phyloP scores from a whole-genome alignment of 352 stramenopile genomes.

The Phytophthora cactorum region DNA sequence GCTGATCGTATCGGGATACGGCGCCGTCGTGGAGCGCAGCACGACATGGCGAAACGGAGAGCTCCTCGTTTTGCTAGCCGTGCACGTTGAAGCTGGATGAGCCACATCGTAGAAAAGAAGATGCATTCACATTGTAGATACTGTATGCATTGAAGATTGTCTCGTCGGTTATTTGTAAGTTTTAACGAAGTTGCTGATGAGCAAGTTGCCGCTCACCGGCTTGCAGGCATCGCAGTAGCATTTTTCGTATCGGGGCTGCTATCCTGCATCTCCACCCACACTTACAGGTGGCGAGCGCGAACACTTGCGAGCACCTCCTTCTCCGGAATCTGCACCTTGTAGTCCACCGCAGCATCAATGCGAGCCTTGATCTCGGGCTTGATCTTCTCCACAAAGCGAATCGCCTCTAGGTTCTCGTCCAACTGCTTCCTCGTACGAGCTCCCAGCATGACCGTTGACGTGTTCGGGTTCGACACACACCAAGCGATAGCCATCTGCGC shows the following conservation, averaged over 20 bases:
- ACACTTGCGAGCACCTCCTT: slow-evolving; percentile 26
- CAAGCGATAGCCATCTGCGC: slow-evolving; percentile 29
- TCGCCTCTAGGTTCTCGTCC: slow-evolving; percentile 57
- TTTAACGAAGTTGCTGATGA: too few relatives aligned
- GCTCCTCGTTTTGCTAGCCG: slow-evolving; percentile 5
- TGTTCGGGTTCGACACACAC: slow-evolving; percentile 59
- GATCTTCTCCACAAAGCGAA: slow-evolving; percentile 50
- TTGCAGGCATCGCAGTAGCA: not conserved
- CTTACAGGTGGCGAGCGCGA: slow-evolving; percentile 27
- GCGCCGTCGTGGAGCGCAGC: not conserved
- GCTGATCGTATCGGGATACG: not conserved
- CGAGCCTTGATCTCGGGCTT: slow-evolving; percentile 57
- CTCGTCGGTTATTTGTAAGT: too few relatives aligned
- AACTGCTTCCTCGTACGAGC: slow-evolving; percentile 55
- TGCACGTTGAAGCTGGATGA: slow-evolving; percentile 13
- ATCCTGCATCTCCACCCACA: not conserved
- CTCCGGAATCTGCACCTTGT: slow-evolving; percentile 33
- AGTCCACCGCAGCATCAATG: slow-evolving; percentile 56
- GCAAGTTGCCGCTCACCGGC: not conserved
- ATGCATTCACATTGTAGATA: not conserved
- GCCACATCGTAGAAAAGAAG: not conserved
- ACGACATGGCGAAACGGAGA: slow-evolving; percentile 1
- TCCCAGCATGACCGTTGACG: slow-evolving; percentile 57
- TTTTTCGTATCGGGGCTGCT: not conserved
- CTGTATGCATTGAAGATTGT: too few relatives aligned